Base-by-base conservation (phyloP, 495 filamentous ascomycete genomes). In the Tetracladium setigerum region DNA sequence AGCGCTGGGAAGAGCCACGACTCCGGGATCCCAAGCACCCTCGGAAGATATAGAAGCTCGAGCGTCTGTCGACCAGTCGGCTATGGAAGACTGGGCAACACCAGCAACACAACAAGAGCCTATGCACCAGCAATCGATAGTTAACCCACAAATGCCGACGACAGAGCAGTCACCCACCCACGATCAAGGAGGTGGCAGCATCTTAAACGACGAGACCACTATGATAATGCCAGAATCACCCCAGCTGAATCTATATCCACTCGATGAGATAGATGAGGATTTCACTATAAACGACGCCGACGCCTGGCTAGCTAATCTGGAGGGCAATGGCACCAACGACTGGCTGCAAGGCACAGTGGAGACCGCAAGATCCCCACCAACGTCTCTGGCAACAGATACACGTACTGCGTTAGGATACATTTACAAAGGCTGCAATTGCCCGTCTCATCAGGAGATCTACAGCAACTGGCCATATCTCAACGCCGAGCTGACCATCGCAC, bases 391-490 rank as follows among this genome's bases (percentile, higher is more conserved):
- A 34, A 40, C 46, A 35, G 37, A 49, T 49, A 42, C 46, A 7
- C 46, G 24, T 27, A 49, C 37, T 41, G 15, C 37, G 10, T 15
- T 9, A 9, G 37, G 37, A 17, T 11, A 39, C 9, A 39, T 39
- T 8, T 39, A 49, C 19, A 49, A 41, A 49, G 46, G 46, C 10
- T 49, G 37, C 19, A 41, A 34, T 41, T 49, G 37, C 37, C 38
- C 46, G 5, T 42, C 24, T 30, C 37, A 49, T 24, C 24, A 49
- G 37, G 46, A 50, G 45, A 50, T 50, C 22, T 50, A 50, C 40
- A 43, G 19, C 40, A 16, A 45, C 30, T 44, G 47, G 47, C 47
- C 27, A 50, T 17, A 19, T 24, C 40, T 35, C 12, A 37, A 50
- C 41, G 38, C 47, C 27, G 41, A 50, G 30, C 17, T 44, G 14